Evolutionary conservation across 352 stramenopile genomes (phyloP), one percentile per base, ranked within the genome.

Genomic region (Phytophthora niederhauseri): DNA sequence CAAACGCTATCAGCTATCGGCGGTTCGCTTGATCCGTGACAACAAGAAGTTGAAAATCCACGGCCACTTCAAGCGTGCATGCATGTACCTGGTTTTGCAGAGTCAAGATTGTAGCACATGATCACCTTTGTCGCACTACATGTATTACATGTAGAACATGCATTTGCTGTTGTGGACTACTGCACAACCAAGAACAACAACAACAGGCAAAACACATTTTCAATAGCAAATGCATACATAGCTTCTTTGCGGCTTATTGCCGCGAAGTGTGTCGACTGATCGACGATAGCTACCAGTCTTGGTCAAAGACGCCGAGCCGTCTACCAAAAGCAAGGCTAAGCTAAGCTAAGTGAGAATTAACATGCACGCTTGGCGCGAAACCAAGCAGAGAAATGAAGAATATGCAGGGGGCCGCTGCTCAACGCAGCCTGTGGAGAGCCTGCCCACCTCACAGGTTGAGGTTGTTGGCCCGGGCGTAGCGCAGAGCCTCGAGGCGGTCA

Each of bases 401-500:
- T 22, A 72, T 72, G 64, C 31, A 72, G 6, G 45, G 45, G 45
- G 12, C 45, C 3, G 15, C 38, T 11, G 38, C 38, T 48, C 38
- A 20, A 20, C 19, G 38, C 15, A 48, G 38, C 38, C 38, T 15
- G 17, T 48, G 38, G 38, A 48, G 38, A 26, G n/a, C n/a, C 12
- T 51, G 6, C n/a, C n/a, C 20, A 24, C n/a, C 45, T 51, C 45
- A 51, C n/a, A 51, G 19, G 45, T 26, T 51, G 14, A 75, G 53
- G 17, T 78, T 72, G 57, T 75, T 70, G 31, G 45, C 34, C 20
- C 61, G 66, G 5, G 58, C 48, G 58, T 78, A 78, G 11, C 72
- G 72, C 24, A 75, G 43, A 38, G 71, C 67, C 51, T 78, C 67
- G 1, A 81, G 67, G 5, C 66, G 60, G 15, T 81, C 74, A 19